Evolutionary conservation across 345 rosid genomes (phyloP), one percentile per base, ranked within the genome.

Genomic region (Lumnitzera littorea): DNA sequence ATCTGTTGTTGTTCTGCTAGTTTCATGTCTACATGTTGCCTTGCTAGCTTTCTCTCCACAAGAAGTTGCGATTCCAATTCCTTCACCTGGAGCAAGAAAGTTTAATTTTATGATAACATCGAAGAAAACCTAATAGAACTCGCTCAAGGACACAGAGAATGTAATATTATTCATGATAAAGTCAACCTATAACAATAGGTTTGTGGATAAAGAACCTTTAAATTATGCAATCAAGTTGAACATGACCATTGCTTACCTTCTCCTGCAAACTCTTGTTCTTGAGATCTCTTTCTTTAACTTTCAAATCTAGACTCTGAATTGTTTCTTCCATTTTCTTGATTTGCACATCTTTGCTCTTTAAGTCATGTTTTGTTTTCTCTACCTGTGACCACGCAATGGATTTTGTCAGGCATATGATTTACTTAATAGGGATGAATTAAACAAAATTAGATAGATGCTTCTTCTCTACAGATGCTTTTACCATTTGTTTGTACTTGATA

Each of bases 41-140:
- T 87, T 29, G 97, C 97, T 15, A 94, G 84, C 72, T 87, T 94
- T 72, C 99, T 90, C 67, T 89, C 99, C 43, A 86, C 81, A 23
- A 94, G 82, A 58, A 94, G 87, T 67, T 89, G 99, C 3, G 90
- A 69, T 78, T 94, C 99, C 48, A 94, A 79, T 68, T 94, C 99
- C 71, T 85, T 94, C 25, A 89, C 74, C 97, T 89, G 74, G 56
- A 66, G 77, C 66, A 70, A 13, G 4, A 20, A 51, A 51, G 46
- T 2, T 12, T 50, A 15, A 0, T 11, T 27, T 12, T 16, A 27
- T 29, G 31, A 61, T 52, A n/a, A 17, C 8, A 12, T 29, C 36
- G 7, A 3, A 29, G 7, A 29, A 29, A 3, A 3, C 7, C 36
- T 9, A 36, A 36, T 36, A 36, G 11, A 36, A 36, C 43, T 36